These are phyloP conservation scores for Ceratocystis cacaofunesta DNA, from an alignment of 2,329 filamentous ascomycete genomes.

Conservation along the genomic window DNA sequence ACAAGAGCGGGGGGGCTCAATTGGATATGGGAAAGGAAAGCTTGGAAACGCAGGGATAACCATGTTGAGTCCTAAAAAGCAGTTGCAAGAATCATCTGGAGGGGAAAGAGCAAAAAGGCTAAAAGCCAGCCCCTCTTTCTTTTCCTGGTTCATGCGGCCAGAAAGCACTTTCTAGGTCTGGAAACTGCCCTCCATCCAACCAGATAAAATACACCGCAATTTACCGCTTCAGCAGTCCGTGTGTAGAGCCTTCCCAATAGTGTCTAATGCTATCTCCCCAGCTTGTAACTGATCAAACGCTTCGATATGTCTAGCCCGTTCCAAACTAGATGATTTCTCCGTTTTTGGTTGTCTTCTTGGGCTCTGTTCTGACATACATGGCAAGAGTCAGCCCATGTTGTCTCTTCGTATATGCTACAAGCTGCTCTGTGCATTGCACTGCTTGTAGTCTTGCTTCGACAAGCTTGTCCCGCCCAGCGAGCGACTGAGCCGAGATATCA, in stretches of 20 bases:
- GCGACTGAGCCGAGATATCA: neutral
- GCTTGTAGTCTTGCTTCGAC: neutral
- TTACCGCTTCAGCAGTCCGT: neutral
- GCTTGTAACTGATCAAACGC: neutral
- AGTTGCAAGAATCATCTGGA: neutral
- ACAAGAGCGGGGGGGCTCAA: neutral
- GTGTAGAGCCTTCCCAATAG: neutral
- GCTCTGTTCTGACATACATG: neutral
- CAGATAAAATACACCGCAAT: neutral
- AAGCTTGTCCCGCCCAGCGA: neutral
- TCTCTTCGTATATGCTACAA: constrained; percentile 5
- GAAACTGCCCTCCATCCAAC: neutral
- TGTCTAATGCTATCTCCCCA: neutral
- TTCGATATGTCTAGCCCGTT: neutral
- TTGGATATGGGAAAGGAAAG: neutral
- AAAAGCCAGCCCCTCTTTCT: neutral
- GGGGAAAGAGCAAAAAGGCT: neutral
- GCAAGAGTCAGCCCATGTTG: neutral
- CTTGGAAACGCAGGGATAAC: neutral
- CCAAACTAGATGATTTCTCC: neutral
- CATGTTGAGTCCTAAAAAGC: neutral
- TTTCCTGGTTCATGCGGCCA: neutral
- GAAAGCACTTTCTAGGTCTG: neutral
- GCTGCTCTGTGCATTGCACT: constrained; percentile 1
- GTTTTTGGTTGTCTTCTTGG: neutral